A percentile compares a stretch with the other conserved stretches of the same genome.
Evolutionary conservation across 2,329 filamentous ascomycete genomes (phyloP).

Genomic region (Elsinoe perseae): DNA sequence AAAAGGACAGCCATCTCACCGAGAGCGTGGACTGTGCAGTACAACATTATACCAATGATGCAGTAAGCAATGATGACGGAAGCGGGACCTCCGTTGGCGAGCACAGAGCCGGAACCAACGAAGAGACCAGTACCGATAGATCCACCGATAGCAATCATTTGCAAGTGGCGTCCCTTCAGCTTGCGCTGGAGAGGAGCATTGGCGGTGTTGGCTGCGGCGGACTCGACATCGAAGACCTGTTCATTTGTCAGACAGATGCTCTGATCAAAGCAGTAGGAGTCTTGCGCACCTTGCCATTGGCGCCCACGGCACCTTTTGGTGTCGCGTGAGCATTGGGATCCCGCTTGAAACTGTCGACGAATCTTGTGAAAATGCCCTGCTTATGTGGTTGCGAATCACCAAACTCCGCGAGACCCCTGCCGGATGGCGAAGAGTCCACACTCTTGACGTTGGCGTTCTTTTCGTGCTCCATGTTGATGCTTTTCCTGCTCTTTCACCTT

Average conservation of each 20-base stretch:
- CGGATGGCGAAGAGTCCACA: conserved; percentile 11
- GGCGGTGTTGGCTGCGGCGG: conserved; percentile 56
- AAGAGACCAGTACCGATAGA: conserved; percentile 52
- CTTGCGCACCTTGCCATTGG: conserved; percentile 38
- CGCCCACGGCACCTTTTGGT: conserved; percentile 39
- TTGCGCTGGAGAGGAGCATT: conserved; percentile 64
- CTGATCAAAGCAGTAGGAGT: neutral
- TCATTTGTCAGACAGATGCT: neutral
- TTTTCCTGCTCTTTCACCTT: conserved; percentile 2
- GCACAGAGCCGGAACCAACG: conserved; percentile 28
- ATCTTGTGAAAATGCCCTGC: conserved; percentile 23
- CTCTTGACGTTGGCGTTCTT: conserved; percentile 14
- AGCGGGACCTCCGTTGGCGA: conserved; percentile 30
- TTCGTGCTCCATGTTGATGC: conserved; percentile 8
- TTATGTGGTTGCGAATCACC: conserved; percentile 4
- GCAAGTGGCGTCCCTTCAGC: conserved; percentile 76
- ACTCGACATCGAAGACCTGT: conserved; percentile 56
- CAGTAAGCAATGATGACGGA: conserved; percentile 28
- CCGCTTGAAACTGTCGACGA: conserved; percentile 57
- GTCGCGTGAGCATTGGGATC: conserved; percentile 50
- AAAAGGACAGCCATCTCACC: conserved; percentile 31
- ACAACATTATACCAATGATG: conserved; percentile 30
- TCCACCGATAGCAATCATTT: conserved; percentile 96
- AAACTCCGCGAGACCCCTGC: neutral
- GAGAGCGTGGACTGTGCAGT: conserved; percentile 29